Conservation (phyloP, 768 basidiomycete species). For the Tubosaeta brunneosetosa region DNA sequence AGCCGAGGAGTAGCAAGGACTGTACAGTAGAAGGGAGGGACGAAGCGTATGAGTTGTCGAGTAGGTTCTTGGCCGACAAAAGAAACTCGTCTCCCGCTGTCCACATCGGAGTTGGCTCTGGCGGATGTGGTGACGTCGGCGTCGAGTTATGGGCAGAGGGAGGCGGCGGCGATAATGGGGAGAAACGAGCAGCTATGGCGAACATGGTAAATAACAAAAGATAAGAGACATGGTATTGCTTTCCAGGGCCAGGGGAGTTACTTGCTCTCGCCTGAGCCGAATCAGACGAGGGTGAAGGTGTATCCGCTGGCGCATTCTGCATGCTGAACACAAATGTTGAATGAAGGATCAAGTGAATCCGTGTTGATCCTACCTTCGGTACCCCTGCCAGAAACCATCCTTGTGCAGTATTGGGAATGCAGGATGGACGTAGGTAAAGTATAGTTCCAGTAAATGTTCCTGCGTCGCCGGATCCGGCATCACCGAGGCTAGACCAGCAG, state of each 20-base stretch:
- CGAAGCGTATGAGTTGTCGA: conserved; percentile 65
- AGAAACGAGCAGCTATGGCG: conserved; percentile 74
- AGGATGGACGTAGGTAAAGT: conserved; percentile 80
- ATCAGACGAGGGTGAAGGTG: conserved; percentile 30
- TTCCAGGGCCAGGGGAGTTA: conserved; percentile 33
- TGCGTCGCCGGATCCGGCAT: conserved; percentile 60
- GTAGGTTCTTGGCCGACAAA: conserved; percentile 57
- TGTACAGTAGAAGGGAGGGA: conserved; percentile 73
- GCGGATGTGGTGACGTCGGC: conserved; percentile 33
- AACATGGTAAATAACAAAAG: conserved; percentile 82
- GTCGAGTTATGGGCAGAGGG: conserved; percentile 28
- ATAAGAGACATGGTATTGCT: conserved; percentile 48
- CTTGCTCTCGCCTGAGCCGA: conserved; percentile 11
- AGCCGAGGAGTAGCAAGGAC: conserved; percentile 75
- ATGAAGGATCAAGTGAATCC: not conserved
- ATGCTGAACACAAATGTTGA: conserved; percentile 13
- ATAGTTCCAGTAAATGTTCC: conserved; percentile 66
- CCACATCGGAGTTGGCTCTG: conserved; percentile 66
- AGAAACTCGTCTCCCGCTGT: conserved; percentile 72
- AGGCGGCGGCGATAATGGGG: conserved; percentile 26
- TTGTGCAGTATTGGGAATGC: conserved; percentile 76
- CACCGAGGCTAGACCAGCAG: conserved; percentile 34
- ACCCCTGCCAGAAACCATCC: conserved; percentile 58
- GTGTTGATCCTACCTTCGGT: conserved; percentile 34
- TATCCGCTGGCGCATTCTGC: conserved; percentile 25